Conservation (phyloP, 2,329 filamentous ascomycete species). For the Teratosphaeria zuluensis region DNA sequence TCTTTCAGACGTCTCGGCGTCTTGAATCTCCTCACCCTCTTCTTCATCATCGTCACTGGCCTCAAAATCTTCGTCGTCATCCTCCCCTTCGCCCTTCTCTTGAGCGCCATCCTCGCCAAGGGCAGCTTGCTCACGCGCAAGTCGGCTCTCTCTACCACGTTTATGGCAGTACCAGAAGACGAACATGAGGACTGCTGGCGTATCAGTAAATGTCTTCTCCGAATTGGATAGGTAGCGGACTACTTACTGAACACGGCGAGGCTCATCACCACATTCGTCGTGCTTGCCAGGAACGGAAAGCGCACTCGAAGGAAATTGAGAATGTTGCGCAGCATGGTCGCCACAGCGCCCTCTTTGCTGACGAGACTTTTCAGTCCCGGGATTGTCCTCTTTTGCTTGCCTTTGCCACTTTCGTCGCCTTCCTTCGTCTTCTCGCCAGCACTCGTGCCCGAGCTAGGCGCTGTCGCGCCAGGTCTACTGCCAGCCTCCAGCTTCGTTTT, state of each 20-base stretch:
- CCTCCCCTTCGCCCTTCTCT: slow-evolving; percentile 8
- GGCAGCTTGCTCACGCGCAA: slow-evolving; percentile 36
- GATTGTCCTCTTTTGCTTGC: slow-evolving; percentile 55
- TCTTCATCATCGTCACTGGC: slow-evolving; percentile 7
- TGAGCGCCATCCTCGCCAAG: slow-evolving; percentile 6
- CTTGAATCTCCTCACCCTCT: slow-evolving; percentile 9
- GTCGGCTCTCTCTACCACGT: slow-evolving; percentile 73
- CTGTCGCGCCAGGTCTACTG: slow-evolving; percentile 14
- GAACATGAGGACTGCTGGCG: slow-evolving; percentile 63
- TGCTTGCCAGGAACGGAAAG: slow-evolving; percentile 76
- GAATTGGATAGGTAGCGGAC: neutral
- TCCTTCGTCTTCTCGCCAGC: slow-evolving; percentile 7
- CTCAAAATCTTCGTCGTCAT: slow-evolving; percentile 3
- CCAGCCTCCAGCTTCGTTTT: slow-evolving; percentile 27
- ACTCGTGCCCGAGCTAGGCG: slow-evolving; percentile 1
- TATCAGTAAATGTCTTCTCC: slow-evolving; percentile 12
- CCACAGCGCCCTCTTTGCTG: slow-evolving; percentile 77
- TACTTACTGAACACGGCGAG: slow-evolving; percentile 74
- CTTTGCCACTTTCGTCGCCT: slow-evolving; percentile 22
- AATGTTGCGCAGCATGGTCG: slow-evolving; percentile 78
- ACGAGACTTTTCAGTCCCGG: slow-evolving; percentile 69
- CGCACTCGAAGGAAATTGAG: slow-evolving; percentile 76
- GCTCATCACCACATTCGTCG: slow-evolving; percentile 85
- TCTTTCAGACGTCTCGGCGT: slow-evolving; percentile 3
- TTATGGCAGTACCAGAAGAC: slow-evolving; percentile 99